Conservation (phyloP, 2,329 filamentous ascomycete species). For the Xylaria hypoxylon region DNA sequence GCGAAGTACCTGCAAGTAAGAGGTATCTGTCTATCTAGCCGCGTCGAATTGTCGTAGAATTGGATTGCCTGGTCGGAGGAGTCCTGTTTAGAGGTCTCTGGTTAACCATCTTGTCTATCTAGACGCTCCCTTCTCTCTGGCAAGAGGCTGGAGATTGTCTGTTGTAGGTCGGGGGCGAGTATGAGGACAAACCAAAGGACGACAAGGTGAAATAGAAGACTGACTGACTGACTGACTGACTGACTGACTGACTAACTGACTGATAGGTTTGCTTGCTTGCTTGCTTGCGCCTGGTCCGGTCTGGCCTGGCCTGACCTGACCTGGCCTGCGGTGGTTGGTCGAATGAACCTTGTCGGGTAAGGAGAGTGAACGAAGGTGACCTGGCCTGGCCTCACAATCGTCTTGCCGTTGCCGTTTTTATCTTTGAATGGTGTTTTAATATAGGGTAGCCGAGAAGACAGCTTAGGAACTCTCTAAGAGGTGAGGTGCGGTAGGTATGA, state of each 20-base stretch:
- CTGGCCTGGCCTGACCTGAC: conserved; percentile 5
- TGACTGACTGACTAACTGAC: background rate
- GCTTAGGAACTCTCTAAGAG: background rate
- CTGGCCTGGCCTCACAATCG: background rate
- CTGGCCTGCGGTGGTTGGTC: conserved; percentile 3
- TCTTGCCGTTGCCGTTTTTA: background rate
- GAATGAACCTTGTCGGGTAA: background rate
- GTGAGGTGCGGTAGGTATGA: background rate
- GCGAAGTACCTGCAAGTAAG: background rate
- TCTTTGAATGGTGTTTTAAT: background rate
- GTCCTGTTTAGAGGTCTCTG: background rate
- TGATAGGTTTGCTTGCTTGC: conserved; percentile 10
- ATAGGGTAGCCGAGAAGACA: background rate
- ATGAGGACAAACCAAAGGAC: background rate
- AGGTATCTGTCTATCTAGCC: background rate
- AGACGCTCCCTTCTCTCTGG: background rate
- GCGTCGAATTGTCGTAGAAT: background rate
- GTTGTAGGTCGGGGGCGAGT: background rate
- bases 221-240: background rate
- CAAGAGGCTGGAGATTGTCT: background rate
- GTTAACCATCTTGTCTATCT: background rate
- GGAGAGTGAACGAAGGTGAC: background rate
- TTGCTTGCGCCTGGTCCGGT: background rate
- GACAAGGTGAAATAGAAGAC: background rate
- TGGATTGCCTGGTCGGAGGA: background rate